These are phyloP conservation scores for Camelina sativa DNA, from an alignment of 345 rosid species.

Conservation along the genomic window DNA sequence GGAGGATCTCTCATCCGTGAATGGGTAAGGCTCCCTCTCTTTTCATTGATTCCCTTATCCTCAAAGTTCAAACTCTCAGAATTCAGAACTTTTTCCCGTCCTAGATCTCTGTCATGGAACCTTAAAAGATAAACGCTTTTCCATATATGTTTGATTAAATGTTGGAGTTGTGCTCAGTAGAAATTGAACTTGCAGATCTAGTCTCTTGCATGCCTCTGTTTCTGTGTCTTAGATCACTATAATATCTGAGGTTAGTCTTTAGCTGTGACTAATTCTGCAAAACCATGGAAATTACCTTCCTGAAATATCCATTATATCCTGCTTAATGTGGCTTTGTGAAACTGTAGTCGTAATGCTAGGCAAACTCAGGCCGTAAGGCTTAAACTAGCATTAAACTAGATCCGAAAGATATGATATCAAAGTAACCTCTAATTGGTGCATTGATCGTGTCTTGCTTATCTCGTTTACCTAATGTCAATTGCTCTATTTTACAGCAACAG, in stretches of 20 bases:
- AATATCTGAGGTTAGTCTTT: neutral
- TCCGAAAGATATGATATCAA: slow-evolving; percentile 1
- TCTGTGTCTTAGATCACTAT: neutral
- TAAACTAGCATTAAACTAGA: neutral
- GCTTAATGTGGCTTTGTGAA: neutral
- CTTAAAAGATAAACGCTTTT: neutral
- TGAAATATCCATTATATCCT: neutral
- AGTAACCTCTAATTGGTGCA: neutral
- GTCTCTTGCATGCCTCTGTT: slow-evolving; percentile 11
- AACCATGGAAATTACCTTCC: neutral
- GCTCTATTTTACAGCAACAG: slow-evolving; percentile 66
- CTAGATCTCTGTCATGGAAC: slow-evolving; percentile 17
- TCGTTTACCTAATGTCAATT: neutral
- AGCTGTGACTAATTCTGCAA: slow-evolving; percentile 19
- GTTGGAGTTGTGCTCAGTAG: neutral
- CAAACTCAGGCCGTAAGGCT: neutral
- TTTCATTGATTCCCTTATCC: slow-evolving; percentile 9
- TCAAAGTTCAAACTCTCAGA: slow-evolving; percentile 4
- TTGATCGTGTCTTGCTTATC: slow-evolving; percentile 11
- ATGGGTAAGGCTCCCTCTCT: slow-evolving; percentile 63
- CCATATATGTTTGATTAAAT: neutral
- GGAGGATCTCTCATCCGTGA: slow-evolving; percentile 85
- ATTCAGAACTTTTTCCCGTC: neutral
- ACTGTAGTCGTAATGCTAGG: neutral
- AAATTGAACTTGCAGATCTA: slow-evolving; percentile 2